phyloP scores from a whole-genome alignment of 75 land plant genomes.

The Sequoia sempervirens region DNA sequence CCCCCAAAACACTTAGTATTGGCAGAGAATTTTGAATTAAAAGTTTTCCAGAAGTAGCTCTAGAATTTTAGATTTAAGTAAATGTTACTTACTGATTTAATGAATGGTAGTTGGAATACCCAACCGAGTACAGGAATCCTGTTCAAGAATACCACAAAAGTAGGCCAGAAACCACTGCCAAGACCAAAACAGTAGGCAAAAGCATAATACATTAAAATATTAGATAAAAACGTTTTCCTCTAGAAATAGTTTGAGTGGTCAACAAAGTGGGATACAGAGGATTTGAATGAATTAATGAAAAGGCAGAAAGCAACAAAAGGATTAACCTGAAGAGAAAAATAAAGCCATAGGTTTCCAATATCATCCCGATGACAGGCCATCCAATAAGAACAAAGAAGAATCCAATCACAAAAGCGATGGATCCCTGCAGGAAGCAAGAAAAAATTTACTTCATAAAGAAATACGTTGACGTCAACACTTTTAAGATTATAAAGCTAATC shows the following conservation, averaged over 20 bases:
- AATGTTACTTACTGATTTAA: conserved; percentile 53
- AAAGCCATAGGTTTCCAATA: conserved; percentile 93
- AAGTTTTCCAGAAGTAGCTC: not conserved
- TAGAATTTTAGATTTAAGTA: too few species aligned
- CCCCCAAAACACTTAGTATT: not conserved
- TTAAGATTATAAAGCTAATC: not conserved
- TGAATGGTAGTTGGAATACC: conserved; percentile 78
- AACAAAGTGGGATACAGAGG: not conserved
- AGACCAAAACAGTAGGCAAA: not conserved
- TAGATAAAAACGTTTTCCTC: not conserved
- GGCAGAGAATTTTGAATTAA: not conserved
- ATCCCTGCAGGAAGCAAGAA: conserved; percentile 48
- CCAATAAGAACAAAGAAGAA: conserved; percentile 83
- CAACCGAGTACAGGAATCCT: conserved; percentile 86
- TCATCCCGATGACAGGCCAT: conserved; percentile 95
- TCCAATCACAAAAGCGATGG: conserved; percentile 82
- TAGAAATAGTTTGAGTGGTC: not conserved
- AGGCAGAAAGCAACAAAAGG: not conserved
- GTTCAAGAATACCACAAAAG: conserved; percentile 72
- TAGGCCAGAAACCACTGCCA: conserved; percentile 94
- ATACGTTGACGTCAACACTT: not conserved
- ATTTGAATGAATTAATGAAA: not conserved
- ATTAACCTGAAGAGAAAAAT: conserved; percentile 81
- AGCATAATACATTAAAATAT: not conserved
- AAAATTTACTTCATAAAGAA: not conserved